Base-by-base conservation (phyloP, 225 moss, liverwort and hornwort genomes). In the Neckera pumila region DNA sequence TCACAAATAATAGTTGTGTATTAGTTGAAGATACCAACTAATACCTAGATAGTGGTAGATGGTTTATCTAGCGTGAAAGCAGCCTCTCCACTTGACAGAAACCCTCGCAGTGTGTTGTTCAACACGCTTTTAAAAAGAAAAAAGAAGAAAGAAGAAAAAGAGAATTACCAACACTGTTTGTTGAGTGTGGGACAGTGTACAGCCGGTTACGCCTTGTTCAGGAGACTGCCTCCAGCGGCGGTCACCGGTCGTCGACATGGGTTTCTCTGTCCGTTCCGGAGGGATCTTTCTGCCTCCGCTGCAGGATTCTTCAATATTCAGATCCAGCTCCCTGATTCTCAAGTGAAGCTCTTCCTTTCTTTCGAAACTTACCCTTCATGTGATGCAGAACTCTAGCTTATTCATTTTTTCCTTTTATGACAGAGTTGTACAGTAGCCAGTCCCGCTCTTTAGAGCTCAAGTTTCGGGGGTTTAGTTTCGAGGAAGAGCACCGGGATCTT, bases 11-110 rank as follows among this genome's bases (percentile, higher is more conserved):
- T n/a, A n/a, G n/a, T n/a, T n/a, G n/a, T n/a, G n/a, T n/a, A n/a
- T n/a, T n/a, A n/a, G n/a, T n/a, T n/a, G n/a, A n/a, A n/a, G n/a
- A n/a, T n/a, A n/a, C n/a, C n/a, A n/a, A n/a, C n/a, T n/a, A n/a
- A 65, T 20, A 11, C 5, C 3, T 36, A n/a, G 1, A 2, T 1
- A 0, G 1, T 36, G 5, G 36, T 3, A 36, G 6, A 19, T 65
- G 5, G 36, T 65, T 65, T 65, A 34, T 10, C 10, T 34, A 1
- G 34, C 1, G 0, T 9, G 33, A 65, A 65, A 65, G 2, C 18
- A 65, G 0, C 9, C 64, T 64, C 33, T 34, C 34, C 17, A 17
- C 5, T 10, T 33, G 3, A 18, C 8, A 5, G 5, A 65, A 65
- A 36, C 10, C 36, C 36, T 19, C 5, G 17, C 3, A 36, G 6